Base-by-base conservation (phyloP, 768 basidiomycete genomes). In the Pleurotus sapidus region DNA sequence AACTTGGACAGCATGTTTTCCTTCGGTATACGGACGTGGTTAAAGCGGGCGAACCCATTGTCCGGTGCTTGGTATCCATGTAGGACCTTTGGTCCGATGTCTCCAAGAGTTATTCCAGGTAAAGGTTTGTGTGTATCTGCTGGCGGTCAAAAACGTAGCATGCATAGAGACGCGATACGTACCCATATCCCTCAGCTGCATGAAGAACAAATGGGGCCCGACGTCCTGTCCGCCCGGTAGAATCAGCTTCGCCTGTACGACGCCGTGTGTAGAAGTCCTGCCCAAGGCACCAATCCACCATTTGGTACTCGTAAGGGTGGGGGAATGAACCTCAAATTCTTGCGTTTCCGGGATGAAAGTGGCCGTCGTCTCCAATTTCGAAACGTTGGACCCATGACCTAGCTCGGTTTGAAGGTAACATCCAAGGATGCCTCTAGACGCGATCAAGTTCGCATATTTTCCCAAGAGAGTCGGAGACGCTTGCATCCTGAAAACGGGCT, bases 201-300 rank as follows among this genome's bases (percentile, higher is more conserved):
- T 73, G 56, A 91, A 78, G 70, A 93, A 92, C 43, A 91, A 71
- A 69, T 91, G 88, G 2, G 89, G 88, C 0, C 90, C 90, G 51
- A 82, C 68, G 61, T 85, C 81, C 64, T 78, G 75, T 15, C 81
- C 84, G 1, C 70, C 76, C 0, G 86, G 84, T 0, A 91, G 72
- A 38, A 88, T 82, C 8, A 93, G 73, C 66, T 87, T 85, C 3
- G 91, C 89, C 67, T 91, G 89, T 0, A 91, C 81, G 12, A 89
- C 79, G 4, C 88, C 88, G 65, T 91, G 88, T 0, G 88, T 90
- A 0, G 89, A 82, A 0, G 84, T 86, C 70, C 84, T 86, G 0
- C 84, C 89, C 12, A 89, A 72, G 4, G 77, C 86, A 6, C 90
- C 89, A 55, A 89, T 81, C 91, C 90, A 93, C 89, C 89, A 93